A percentile compares a stretch with the other conserved stretches of the same genome.
These are phyloP conservation scores for Sclerotinia spermophila DNA, from an alignment of 2,329 filamentous ascomycete genomes.

Conservation along the genomic window DNA sequence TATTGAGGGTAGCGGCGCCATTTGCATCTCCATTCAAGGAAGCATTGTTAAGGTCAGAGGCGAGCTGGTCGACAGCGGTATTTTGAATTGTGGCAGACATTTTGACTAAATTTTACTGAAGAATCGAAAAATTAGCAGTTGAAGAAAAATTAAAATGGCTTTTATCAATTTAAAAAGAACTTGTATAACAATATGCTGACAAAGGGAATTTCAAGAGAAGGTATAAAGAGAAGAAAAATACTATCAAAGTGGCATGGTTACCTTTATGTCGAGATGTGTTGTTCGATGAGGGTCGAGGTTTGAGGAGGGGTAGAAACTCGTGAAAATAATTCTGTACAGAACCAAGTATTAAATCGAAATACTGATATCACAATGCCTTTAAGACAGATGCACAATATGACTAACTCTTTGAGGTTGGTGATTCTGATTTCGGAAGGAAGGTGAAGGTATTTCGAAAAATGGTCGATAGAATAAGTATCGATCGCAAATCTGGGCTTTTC, in stretches of 20 bases:
- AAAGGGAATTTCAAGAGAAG: conserved; percentile 1
- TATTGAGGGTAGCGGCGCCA: conserved; percentile 68
- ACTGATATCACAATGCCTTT: conserved; percentile 21
- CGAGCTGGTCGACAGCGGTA: conserved; percentile 73
- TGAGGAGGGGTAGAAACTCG: conserved; percentile 20
- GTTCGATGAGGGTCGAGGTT: conserved; percentile 21
- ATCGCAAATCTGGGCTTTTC: conserved; percentile 34
- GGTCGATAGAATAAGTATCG: conserved; percentile 22
- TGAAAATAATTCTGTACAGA: conserved; percentile 27
- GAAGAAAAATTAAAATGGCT: conserved; percentile 13
- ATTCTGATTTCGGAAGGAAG: conserved; percentile 20
- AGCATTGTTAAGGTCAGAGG: conserved; percentile 70
- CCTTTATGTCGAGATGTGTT: conserved; percentile 30
- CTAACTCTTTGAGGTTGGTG: not conserved
- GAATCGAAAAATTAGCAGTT: conserved; percentile 3
- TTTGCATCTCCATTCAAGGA: conserved; percentile 67
- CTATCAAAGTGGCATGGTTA: conserved; percentile 20
- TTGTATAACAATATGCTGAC: not conserved
- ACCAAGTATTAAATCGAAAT: conserved; percentile 10
- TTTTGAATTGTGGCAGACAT: conserved; percentile 59
- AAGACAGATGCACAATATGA: conserved; percentile 1
- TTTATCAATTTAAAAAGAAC: not conserved
- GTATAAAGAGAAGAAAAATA: conserved; percentile 17
- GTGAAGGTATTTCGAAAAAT: conserved; percentile 17
- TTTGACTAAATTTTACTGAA: conserved; percentile 38